Evolutionary conservation across 768 basidiomycete species (phyloP).

Genomic region (Amanita pallidorosea): DNA sequence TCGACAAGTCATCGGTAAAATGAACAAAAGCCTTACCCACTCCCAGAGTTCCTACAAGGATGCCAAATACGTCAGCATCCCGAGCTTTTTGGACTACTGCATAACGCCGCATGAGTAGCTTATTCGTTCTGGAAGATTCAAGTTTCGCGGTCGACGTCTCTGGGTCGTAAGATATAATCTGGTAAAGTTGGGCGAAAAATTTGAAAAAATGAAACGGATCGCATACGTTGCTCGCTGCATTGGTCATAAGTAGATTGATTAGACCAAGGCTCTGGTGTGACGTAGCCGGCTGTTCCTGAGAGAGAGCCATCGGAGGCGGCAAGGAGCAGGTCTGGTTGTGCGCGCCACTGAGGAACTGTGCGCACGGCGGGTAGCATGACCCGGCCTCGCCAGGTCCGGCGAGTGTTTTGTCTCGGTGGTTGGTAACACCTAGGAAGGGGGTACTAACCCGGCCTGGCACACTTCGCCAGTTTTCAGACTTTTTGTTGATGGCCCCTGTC

Average conservation of each 20-base stretch:
- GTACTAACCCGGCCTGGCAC: too few relatives aligned
- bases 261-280: slow-evolving; percentile 71
- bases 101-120: slow-evolving; percentile 83
- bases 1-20: background rate
- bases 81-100: slow-evolving; percentile 78
- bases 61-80: slow-evolving; percentile 92
- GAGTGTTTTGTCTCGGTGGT: too few relatives aligned
- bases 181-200: background rate
- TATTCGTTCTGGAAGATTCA: slow-evolving; percentile 66
- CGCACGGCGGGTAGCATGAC: too few relatives aligned
- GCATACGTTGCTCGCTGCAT: slow-evolving; percentile 53
- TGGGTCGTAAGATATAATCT: slow-evolving; percentile 80
- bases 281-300: too few relatives aligned
- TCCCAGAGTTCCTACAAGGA: slow-evolving; percentile 88
- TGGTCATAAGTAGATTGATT: slow-evolving; percentile 80
- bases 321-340: too few relatives aligned
- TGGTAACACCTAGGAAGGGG: too few relatives aligned
- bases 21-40: slow-evolving; percentile 42
- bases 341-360: too few relatives aligned
- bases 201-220: background rate
- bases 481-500: too few relatives aligned
- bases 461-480: too few relatives aligned
- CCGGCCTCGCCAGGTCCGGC: too few relatives aligned
- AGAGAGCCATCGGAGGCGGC: too few relatives aligned
- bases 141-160: slow-evolving; percentile 29